Evolutionary conservation across 768 basidiomycete species (phyloP).

Genomic region (Panellus pusillus): DNA sequence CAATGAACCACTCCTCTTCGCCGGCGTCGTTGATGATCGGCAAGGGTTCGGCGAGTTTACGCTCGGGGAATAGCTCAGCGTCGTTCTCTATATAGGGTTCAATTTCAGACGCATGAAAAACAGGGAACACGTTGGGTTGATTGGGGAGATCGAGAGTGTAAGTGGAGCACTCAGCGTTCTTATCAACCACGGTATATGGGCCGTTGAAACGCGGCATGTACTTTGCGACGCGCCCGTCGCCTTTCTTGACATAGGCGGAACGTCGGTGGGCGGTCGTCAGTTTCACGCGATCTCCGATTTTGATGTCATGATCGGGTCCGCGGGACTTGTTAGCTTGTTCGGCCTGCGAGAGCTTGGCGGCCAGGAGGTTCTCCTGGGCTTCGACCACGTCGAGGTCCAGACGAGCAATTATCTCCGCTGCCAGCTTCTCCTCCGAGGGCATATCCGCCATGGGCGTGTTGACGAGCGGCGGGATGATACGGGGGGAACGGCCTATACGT

Average conservation of each 20-base stretch:
- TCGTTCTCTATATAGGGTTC: conserved; percentile 25
- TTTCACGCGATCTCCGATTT: conserved; percentile 31
- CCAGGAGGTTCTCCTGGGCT: conserved; percentile 27
- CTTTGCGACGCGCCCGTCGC: conserved; percentile 24
- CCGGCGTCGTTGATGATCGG: conserved; percentile 12
- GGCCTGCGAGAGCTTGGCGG: conserved; percentile 26
- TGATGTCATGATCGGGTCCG: conserved; percentile 16
- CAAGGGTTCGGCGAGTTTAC: neutral
- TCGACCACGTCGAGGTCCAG: conserved; percentile 19
- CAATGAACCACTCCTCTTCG: conserved; percentile 24
- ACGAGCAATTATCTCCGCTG: neutral
- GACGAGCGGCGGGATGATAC: conserved; percentile 21
- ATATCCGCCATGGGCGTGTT: neutral
- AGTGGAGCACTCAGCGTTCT: conserved; percentile 13
- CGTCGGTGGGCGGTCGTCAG: conserved; percentile 26
- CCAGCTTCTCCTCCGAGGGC: neutral
- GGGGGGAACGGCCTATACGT: conserved; percentile 19
- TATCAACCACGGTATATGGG: conserved; percentile 16
- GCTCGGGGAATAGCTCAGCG: conserved; percentile 23
- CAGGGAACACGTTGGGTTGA: conserved; percentile 22
- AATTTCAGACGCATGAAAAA: conserved; percentile 33
- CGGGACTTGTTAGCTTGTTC: conserved; percentile 22
- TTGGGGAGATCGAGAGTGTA: conserved; percentile 17
- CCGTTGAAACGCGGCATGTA: conserved; percentile 32
- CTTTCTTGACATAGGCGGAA: conserved; percentile 12